A percentile compares a stretch with the other conserved stretches of the same genome.
These are phyloP conservation scores for Grammothele lineata DNA, from an alignment of 768 basidiomycete genomes.

Conservation along the genomic window DNA sequence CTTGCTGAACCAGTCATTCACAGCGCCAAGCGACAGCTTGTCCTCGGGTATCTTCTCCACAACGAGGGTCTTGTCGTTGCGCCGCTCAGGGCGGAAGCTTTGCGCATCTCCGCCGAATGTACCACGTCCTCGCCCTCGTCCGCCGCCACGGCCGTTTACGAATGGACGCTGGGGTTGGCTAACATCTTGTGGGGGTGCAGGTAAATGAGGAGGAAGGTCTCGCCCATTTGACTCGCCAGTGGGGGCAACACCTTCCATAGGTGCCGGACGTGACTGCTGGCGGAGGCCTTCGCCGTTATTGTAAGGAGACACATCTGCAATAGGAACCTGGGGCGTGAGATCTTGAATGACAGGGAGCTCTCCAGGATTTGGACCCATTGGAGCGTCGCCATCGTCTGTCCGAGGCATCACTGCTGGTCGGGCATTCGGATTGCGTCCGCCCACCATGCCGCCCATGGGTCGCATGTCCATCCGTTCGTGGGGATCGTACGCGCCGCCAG, in stretches of 20 bases:
- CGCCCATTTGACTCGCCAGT: neutral
- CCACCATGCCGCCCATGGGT: constrained; percentile 30
- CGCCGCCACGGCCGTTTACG: constrained; percentile 32
- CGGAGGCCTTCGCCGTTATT: neutral
- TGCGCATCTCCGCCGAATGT: constrained; percentile 63
- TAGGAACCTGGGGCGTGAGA: constrained; percentile 55
- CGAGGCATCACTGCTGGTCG: constrained; percentile 59
- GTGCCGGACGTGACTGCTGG: neutral
- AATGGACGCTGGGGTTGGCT: constrained; percentile 30
- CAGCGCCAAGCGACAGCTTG: constrained; percentile 68
- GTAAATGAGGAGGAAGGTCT: constrained; percentile 9
- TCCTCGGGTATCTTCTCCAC: constrained; percentile 93
- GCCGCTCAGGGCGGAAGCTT: constrained; percentile 61
- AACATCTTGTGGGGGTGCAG: constrained; percentile 15
- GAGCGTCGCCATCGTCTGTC: constrained; percentile 42
- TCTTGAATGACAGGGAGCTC: constrained; percentile 85
- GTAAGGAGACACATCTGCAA: constrained; percentile 28
- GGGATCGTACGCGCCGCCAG: constrained; percentile 61
- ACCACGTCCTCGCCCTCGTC: constrained; percentile 39
- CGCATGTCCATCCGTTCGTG: constrained; percentile 83
- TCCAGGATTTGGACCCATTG: constrained; percentile 45
- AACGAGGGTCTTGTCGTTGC: constrained; percentile 78
- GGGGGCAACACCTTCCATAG: constrained; percentile 5
- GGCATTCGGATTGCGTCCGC: constrained; percentile 33
- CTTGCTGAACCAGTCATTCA: constrained; percentile 87